Evolutionary conservation across 2,329 filamentous ascomycete genomes (phyloP).

Genomic region (Tetracladium maxilliforme): DNA sequence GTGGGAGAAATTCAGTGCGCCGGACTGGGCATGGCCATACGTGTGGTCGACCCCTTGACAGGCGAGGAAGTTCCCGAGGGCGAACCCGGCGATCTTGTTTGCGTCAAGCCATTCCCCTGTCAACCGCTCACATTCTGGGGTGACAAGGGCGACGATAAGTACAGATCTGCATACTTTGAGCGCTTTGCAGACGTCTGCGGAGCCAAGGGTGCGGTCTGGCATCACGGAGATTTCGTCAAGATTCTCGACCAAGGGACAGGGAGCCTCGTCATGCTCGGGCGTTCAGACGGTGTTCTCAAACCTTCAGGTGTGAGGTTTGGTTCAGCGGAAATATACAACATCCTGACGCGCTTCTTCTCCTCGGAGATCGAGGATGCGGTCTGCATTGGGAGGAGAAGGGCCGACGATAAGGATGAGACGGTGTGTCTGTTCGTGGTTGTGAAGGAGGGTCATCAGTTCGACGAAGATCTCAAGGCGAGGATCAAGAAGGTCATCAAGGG

Average conservation of each 20-base stretch:
- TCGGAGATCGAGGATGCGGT: slow-evolving; percentile 70
- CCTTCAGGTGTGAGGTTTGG: slow-evolving; percentile 86
- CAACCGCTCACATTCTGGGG: slow-evolving; percentile 89
- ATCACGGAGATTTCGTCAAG: slow-evolving; percentile 83
- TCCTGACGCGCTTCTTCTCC: slow-evolving; percentile 74
- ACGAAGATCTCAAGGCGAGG: slow-evolving; percentile 38
- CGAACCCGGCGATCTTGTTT: slow-evolving; percentile 78
- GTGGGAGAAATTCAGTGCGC: slow-evolving; percentile 65
- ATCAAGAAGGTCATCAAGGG: slow-evolving; percentile 58
- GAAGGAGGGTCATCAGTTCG: slow-evolving; percentile 34
- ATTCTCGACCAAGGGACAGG: slow-evolving; percentile 36
- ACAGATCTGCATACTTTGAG: slow-evolving; percentile 76
- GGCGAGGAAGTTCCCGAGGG: slow-evolving; percentile 40
- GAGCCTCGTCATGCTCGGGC: slow-evolving; percentile 78
- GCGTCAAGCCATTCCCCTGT: slow-evolving; percentile 73
- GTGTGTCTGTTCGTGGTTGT: slow-evolving; percentile 65
- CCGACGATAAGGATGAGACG: slow-evolving; percentile 64
- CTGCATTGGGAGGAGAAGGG: slow-evolving; percentile 65
- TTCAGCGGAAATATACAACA: slow-evolving; percentile 89
- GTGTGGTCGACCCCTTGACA: slow-evolving; percentile 37
- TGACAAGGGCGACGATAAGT: slow-evolving; percentile 55
- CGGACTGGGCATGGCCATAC: slow-evolving; percentile 67
- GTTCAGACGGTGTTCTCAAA: slow-evolving; percentile 87
- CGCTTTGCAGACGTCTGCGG: slow-evolving; percentile 42
- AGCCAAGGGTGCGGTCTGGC: slow-evolving; percentile 49